Conservation (phyloP, 495 filamentous ascomycete genomes). For the Penicillium atrosanguineum region DNA sequence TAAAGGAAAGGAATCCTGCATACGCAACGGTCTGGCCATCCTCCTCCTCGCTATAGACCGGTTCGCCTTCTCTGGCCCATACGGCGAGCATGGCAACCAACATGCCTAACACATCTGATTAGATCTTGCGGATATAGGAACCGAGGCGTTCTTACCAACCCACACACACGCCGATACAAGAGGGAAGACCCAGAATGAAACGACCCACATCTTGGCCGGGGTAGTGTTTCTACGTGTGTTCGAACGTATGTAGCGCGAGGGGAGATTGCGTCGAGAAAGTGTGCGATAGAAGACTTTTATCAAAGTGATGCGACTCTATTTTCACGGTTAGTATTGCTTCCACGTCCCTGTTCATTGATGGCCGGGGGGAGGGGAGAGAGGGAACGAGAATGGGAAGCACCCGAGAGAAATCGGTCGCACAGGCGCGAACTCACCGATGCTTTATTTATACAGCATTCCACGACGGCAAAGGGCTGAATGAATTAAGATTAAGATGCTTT, state of each 20-base stretch:
- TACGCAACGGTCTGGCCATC: conserved; percentile 69
- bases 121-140: neutral
- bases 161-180: conserved; percentile 76
- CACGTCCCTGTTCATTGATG: neutral
- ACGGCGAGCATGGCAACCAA: conserved; percentile 64
- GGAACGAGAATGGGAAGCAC: neutral
- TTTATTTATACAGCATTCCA: conserved; percentile 10
- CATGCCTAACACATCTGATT: conserved; percentile 46
- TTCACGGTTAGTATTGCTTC: neutral
- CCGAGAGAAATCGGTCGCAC: neutral
- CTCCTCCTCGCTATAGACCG: conserved; percentile 67
- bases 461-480: neutral
- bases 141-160: conserved; percentile 56
- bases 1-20: conserved; percentile 3
- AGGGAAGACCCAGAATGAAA: conserved; percentile 73
- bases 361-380: no score
- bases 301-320: neutral
- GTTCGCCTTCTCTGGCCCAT: conserved; percentile 63
- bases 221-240: neutral
- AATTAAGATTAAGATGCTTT: conserved; percentile 14
- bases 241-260: neutral
- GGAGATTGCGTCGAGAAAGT: neutral
- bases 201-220: conserved; percentile 42
- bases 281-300: neutral
- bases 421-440: neutral